Evolutionary conservation across 768 basidiomycete genomes (phyloP), one percentile per base, ranked within the genome.

Genomic region (Lentinula edodes): DNA sequence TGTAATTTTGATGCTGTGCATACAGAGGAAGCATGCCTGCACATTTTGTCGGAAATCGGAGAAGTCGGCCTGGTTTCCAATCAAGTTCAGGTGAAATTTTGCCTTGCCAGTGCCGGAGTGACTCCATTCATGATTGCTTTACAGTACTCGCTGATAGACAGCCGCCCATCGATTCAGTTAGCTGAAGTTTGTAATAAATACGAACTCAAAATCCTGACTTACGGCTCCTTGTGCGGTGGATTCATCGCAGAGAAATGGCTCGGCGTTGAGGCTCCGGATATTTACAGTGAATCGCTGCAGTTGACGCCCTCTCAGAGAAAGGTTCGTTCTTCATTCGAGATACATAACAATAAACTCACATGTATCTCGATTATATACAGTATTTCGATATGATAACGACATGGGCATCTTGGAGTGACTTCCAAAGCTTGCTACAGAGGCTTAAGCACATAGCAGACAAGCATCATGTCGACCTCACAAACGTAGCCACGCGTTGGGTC

Each of bases 201-300:
- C 64, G 72, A 74, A 45, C 71, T 87, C 63, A 86, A 83, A 65
- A 71, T 86, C 18, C 71, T 86, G 13, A 86, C 84, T 36, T 86
- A 86, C 61, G 84, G 84, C n/a, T 82, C 85, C 0, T 69, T 87
- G 84, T 87, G 85, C 60, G 84, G 84, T 13, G 85, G 85, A 4
- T 84, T 86, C 68, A 74, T 86, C 52, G 73, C 83, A 4, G 85
- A 87, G 66, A 74, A 75, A 41, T 86, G 83, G 82, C 73, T 87
- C 15, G 71, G 72, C 45, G 66, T 69, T 59, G 74, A 78, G 5
- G 79, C 81, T 65, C 84, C 84, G 6, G 81, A 84, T 66, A 71
- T 77, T 18, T 87, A 87, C 60, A 63, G 52, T 13, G 59, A 60
- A 36, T 67, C 72, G 9, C 73, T 75, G 42, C 65, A 68, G 34